Evolutionary conservation across 2,329 filamentous ascomycete genomes (phyloP).

Genomic region (Colletotrichum navitas): DNA sequence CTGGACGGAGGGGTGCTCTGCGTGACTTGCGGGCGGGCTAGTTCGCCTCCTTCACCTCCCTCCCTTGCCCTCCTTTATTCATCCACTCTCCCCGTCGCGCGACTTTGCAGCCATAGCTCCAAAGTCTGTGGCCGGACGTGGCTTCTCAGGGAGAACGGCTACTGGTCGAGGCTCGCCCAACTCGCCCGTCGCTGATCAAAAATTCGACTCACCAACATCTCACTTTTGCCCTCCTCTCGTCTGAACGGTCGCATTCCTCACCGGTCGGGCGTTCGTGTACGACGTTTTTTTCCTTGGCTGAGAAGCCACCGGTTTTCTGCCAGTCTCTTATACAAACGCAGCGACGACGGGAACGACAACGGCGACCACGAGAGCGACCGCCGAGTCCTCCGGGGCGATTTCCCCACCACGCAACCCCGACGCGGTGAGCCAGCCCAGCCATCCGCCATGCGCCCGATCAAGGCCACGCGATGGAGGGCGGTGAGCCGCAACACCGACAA

Average conservation of each 20-base stretch:
- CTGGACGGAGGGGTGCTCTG: neutral
- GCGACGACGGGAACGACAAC: neutral
- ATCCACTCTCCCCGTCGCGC: neutral
- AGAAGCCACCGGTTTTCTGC: neutral
- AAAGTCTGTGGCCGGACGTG: conserved; percentile 22
- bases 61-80: neutral
- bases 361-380: conserved; percentile 7
- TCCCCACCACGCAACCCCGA: conserved; percentile 23
- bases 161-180: conserved; percentile 10
- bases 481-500: conserved; percentile 41
- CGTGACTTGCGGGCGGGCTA: conserved; percentile 3
- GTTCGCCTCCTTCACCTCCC: neutral
- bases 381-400: conserved; percentile 18
- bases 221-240: neutral
- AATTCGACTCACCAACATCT: conserved; percentile 37
- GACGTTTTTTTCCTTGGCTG: neutral
- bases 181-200: conserved; percentile 26
- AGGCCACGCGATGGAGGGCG: conserved; percentile 40
- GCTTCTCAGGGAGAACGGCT: conserved; percentile 25
- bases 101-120: conserved; percentile 10
- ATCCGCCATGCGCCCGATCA: conserved; percentile 39
- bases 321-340: neutral
- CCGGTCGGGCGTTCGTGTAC: neutral
- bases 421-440: conserved; percentile 41
- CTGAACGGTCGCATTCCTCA: conserved; percentile 20